A percentile compares a stretch with the other conserved stretches of the same genome.
phyloP scores from a whole-genome alignment of 2,329 filamentous ascomycete genomes.

The Aspergillus melleus region DNA sequence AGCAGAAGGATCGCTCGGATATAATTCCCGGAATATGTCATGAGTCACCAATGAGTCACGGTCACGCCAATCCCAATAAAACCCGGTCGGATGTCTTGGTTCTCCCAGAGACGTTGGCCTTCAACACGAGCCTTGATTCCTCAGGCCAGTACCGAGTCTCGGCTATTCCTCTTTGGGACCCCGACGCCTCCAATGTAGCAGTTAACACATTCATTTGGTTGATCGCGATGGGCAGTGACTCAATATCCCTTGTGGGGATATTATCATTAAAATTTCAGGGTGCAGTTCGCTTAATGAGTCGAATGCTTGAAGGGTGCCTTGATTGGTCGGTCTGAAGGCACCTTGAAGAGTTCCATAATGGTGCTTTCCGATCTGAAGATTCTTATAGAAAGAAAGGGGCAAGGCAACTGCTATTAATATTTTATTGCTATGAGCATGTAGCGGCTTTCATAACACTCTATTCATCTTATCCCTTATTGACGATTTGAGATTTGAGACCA shows the following conservation, averaged over 20 bases:
- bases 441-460: not conserved
- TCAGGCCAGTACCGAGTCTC: conserved; percentile 10
- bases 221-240: conserved; percentile 1
- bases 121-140: conserved; percentile 5
- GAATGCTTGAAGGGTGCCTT: not conserved
- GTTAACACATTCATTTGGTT: not conserved
- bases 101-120: not conserved
- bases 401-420: not conserved
- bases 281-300: not conserved
- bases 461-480: not conserved
- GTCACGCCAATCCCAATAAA: not conserved
- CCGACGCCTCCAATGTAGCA: conserved; percentile 12
- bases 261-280: not conserved
- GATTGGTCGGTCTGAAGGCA: not conserved
- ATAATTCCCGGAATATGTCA: not conserved
- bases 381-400: not conserved
- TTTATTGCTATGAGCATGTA: not conserved
- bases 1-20: not conserved
- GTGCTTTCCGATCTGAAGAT: not conserved
- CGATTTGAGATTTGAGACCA: not conserved
- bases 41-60: conserved; percentile 2
- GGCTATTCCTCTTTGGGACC: conserved; percentile 26
- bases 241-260: not conserved
- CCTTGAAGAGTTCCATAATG: not conserved
- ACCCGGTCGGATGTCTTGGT: not conserved